Evolutionary conservation across 768 basidiomycete genomes (phyloP).

Genomic region (Pleurotus tuoliensis): DNA sequence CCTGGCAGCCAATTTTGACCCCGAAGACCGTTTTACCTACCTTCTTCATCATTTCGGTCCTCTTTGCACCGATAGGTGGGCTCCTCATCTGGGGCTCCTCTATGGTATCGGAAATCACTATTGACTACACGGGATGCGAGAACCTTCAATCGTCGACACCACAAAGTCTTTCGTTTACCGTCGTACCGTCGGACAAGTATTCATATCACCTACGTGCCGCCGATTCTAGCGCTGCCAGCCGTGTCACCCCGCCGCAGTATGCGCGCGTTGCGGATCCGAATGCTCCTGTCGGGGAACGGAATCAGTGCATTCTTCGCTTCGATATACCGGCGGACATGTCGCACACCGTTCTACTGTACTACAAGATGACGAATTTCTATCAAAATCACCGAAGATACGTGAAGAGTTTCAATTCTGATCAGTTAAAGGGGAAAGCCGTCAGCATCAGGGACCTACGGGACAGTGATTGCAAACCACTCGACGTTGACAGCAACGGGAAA

Average conservation of each 20-base stretch:
- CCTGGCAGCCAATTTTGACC: slow-evolving; percentile 99
- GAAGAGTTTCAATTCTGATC: slow-evolving; percentile 80
- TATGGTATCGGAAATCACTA: slow-evolving; percentile 82
- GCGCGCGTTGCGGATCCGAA: slow-evolving; percentile 66
- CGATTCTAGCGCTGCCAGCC: slow-evolving; percentile 47
- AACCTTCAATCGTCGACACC: slow-evolving; percentile 43
- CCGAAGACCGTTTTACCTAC: slow-evolving; percentile 97
- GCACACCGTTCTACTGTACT: slow-evolving; percentile 84
- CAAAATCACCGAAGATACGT: slow-evolving; percentile 99
- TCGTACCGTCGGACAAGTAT: slow-evolving; percentile 66
- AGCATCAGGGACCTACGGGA: slow-evolving; percentile 44
- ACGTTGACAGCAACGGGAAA: slow-evolving; percentile 39
- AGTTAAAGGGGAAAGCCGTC: slow-evolving; percentile 73
- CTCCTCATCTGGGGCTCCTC: slow-evolving; percentile 82
- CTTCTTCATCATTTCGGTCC: slow-evolving; percentile 88
- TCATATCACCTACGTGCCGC: slow-evolving; percentile 58
- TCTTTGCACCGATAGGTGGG: slow-evolving; percentile 96
- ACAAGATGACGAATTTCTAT: slow-evolving; percentile 94
- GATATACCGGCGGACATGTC: slow-evolving; percentile 74
- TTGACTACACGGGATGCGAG: slow-evolving; percentile 95
- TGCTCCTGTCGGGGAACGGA: slow-evolving; percentile 19
- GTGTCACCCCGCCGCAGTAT: slow-evolving; percentile 61
- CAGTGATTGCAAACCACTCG: slow-evolving; percentile 89
- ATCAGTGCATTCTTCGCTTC: slow-evolving; percentile 79
- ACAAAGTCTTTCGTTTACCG: slow-evolving; percentile 33